Conservation (phyloP, 148 eudicot species). For the Chenopodium berlandieri region DNA sequence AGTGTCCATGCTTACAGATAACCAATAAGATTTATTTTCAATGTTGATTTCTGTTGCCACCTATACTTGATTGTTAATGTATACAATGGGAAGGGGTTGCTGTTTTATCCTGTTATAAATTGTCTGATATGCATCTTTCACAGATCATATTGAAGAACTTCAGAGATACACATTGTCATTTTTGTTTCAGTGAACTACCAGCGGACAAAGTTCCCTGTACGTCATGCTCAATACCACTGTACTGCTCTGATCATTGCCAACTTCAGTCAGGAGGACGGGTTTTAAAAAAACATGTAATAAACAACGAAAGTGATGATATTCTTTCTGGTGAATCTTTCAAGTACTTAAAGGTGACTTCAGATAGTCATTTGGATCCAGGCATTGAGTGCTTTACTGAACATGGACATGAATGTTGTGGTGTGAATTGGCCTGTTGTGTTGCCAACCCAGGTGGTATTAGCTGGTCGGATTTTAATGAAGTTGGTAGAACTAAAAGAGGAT, state of each 20-base stretch:
- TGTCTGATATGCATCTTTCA: slow-evolving; percentile 27
- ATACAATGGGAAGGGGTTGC: neutral
- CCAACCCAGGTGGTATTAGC: slow-evolving; percentile 85
- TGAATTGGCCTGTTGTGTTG: slow-evolving; percentile 86
- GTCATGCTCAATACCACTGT: slow-evolving; percentile 70
- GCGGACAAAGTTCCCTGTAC: slow-evolving; percentile 73
- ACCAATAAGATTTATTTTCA: neutral
- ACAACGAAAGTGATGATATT: slow-evolving; percentile 22
- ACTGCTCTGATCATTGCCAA: slow-evolving; percentile 74
- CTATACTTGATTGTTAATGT: neutral
- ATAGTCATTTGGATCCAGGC: slow-evolving; percentile 27
- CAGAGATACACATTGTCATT: slow-evolving; percentile 92
- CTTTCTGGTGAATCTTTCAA: slow-evolving; percentile 54
- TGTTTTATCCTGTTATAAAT: neutral
- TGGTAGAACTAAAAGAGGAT: slow-evolving; percentile 41
- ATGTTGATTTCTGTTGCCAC: neutral
- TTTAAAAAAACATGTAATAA: slow-evolving; percentile 20
- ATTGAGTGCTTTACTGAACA: slow-evolving; percentile 56
- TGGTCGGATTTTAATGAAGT: slow-evolving; percentile 69
- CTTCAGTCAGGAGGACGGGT: slow-evolving; percentile 57
- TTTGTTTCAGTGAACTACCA: slow-evolving; percentile 81
- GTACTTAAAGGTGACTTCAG: slow-evolving; percentile 41
- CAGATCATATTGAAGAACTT: slow-evolving; percentile 79
- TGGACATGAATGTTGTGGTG: slow-evolving; percentile 80
- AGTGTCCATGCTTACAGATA: neutral